Conservation (phyloP, 2,329 filamentous ascomycete species). For the Monosporascus sp. region DNA sequence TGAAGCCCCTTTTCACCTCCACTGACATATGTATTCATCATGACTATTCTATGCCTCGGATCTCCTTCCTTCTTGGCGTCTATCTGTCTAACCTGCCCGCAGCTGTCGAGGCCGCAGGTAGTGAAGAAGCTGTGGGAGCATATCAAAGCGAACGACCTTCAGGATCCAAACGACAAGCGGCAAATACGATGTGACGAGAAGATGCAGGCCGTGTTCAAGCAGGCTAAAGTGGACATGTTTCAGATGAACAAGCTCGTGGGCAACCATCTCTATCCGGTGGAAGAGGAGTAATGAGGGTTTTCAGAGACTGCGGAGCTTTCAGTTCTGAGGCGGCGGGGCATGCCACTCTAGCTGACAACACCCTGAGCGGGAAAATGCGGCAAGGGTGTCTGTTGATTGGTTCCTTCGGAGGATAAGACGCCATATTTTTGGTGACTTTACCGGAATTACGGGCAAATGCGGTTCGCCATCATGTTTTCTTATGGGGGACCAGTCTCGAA, state of each 20-base stretch:
- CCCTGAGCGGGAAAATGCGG: neutral
- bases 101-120: conserved; percentile 90
- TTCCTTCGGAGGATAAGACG: no score
- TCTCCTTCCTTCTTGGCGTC: neutral
- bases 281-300: conserved; percentile 49
- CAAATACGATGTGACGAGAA: conserved; percentile 90
- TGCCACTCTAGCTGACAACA: neutral
- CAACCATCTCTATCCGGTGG: conserved; percentile 80
- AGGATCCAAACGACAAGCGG: conserved; percentile 86
- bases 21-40: neutral
- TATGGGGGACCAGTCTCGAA: no score
- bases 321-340: conserved; percentile 1
- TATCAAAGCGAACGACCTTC: conserved; percentile 81
- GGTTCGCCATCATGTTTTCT: no score
- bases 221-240: conserved; percentile 93
- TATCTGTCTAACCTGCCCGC: conserved; percentile 5
- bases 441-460: no score
- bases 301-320: neutral
- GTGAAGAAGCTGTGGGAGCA: conserved; percentile 97
- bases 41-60: neutral
- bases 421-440: no score
- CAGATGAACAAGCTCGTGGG: conserved; percentile 97
- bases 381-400: no score
- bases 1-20: neutral
- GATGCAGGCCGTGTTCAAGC: conserved; percentile 89